Conservation (phyloP, 768 basidiomycete genomes). For the Tephrocybe sp. region DNA sequence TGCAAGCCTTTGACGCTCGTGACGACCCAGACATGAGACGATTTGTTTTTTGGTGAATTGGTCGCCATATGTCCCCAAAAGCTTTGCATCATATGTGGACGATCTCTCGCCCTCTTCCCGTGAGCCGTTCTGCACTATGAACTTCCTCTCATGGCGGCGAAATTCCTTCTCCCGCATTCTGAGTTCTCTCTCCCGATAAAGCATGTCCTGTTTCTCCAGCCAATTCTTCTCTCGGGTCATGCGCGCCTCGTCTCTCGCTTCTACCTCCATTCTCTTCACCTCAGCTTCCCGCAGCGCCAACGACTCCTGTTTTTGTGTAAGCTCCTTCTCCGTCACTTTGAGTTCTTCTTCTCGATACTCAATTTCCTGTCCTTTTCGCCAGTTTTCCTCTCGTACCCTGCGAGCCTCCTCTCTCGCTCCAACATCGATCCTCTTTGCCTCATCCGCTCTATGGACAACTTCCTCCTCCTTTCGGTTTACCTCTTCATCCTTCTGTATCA, state of each 20-base stretch:
- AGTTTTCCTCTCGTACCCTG: too few relatives aligned
- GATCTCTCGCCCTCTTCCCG: conserved; percentile 23
- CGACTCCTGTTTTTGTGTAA: conserved; percentile 15
- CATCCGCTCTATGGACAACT: too few relatives aligned
- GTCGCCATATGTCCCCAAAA: conserved; percentile 24
- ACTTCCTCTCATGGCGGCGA: conserved; percentile 20
- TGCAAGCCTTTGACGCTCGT: conserved; percentile 63
- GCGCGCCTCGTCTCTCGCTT: conserved; percentile 27
- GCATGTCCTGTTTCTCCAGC: conserved; percentile 29
- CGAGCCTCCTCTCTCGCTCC: too few relatives aligned
- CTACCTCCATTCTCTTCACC: conserved; percentile 27
- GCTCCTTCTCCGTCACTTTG: too few relatives aligned
- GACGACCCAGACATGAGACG: conserved; percentile 52
- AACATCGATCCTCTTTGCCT: too few relatives aligned
- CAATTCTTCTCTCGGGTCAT: conserved; percentile 26
- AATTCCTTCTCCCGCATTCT: conserved; percentile 30
- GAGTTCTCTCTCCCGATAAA: conserved; percentile 34
- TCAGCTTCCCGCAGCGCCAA: neutral
- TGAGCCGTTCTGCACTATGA: conserved; percentile 26
- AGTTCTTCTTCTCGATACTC: too few relatives aligned
- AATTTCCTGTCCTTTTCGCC: too few relatives aligned
- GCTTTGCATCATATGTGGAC: conserved; percentile 23
- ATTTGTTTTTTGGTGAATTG: conserved; percentile 59
- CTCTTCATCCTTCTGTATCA: neutral
- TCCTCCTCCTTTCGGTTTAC: neutral